Evolutionary conservation across 805 yeast genomes (phyloP).

Genomic region (Pichia californica): DNA sequence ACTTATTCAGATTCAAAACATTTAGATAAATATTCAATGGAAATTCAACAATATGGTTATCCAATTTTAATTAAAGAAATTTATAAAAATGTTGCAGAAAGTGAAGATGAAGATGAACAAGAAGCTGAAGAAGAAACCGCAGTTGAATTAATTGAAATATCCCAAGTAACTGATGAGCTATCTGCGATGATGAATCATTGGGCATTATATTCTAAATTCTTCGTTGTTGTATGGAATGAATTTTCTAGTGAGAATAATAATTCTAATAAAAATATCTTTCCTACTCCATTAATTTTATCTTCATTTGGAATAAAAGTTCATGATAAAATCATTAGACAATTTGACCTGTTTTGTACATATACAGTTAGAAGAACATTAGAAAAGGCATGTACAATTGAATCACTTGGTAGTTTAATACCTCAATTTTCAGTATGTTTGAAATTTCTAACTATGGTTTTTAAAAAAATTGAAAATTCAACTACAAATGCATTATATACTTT

Average conservation of each 20-base stretch:
- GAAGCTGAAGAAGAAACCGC: conserved; percentile 19
- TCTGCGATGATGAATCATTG: conserved; percentile 78
- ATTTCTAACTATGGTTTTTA: conserved; percentile 19
- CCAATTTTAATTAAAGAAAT: conserved; percentile 36
- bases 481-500: conserved; percentile 18
- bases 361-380: conserved; percentile 74
- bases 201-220: conserved; percentile 71
- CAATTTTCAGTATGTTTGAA: conserved; percentile 27
- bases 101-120: conserved; percentile 20
- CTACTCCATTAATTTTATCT: conserved; percentile 48
- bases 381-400: conserved; percentile 75
- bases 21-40: conserved; percentile 48
- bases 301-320: conserved; percentile 51
- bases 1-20: conserved; percentile 73
- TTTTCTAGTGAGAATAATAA: background rate
- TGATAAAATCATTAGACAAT: conserved; percentile 48
- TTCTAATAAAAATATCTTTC: conserved; percentile 27
- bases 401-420: conserved; percentile 51
- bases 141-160: conserved; percentile 39
- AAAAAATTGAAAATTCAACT: conserved; percentile 15
- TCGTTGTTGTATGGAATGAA: conserved; percentile 61
- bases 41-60: conserved; percentile 48
- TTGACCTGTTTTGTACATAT: conserved; percentile 57
- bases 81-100: conserved; percentile 26
- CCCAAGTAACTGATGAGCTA: conserved; percentile 62